A percentile compares a stretch with the other conserved stretches of the same genome.
These are phyloP conservation scores for Bipolaris zeicola DNA, from an alignment of 2,329 filamentous ascomycete genomes.

Conservation along the genomic window DNA sequence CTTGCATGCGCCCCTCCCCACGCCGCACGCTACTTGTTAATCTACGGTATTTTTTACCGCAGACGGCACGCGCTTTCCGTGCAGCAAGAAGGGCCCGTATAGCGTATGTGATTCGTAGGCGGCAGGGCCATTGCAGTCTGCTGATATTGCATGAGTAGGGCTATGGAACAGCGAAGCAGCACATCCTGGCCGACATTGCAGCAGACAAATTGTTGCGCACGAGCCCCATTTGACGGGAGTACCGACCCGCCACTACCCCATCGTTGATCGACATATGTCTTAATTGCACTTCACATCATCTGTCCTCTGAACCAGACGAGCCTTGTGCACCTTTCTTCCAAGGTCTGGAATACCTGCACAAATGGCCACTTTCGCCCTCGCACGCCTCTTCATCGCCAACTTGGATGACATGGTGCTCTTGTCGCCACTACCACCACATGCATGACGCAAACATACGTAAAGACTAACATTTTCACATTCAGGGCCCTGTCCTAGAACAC, in stretches of 20 bases:
- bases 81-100: not conserved
- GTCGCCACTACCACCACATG: not conserved
- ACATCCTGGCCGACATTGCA: slow-evolving; percentile 21
- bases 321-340: not conserved
- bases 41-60: not conserved
- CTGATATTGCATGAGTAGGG: slow-evolving; percentile 4
- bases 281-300: slow-evolving; percentile 28
- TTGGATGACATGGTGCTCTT: not conserved
- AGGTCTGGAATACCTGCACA: not conserved
- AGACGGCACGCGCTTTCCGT: not conserved
- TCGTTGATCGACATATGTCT: slow-evolving; percentile 25
- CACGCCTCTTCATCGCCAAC: not conserved
- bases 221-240: slow-evolving; percentile 15
- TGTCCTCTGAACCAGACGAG: slow-evolving; percentile 1
- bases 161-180: slow-evolving; percentile 13
- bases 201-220: slow-evolving; percentile 20
- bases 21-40: not conserved
- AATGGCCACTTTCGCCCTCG: not conserved
- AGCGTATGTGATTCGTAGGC: slow-evolving; percentile 3
- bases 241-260: slow-evolving; percentile 17
- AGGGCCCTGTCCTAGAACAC: not conserved
- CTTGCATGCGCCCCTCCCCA: not conserved
- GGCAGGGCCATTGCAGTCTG: slow-evolving; percentile 6
- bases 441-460: slow-evolving; percentile 3
- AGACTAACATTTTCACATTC: not conserved